phyloP scores from a whole-genome alignment of 768 basidiomycete genomes.

The Suillus variegatus region DNA sequence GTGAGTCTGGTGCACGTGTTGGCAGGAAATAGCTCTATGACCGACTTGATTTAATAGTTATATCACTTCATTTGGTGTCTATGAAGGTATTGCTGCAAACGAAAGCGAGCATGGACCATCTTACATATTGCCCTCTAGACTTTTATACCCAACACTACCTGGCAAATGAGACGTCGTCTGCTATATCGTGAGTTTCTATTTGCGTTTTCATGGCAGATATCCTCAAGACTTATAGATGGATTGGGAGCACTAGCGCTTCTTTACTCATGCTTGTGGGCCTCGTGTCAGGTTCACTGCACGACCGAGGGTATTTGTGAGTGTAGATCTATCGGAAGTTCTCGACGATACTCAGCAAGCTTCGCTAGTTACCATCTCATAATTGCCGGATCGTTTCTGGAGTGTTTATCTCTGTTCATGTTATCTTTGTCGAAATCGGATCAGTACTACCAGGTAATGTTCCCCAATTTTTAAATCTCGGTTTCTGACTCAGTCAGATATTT shows the following conservation, averaged over 20 bases:
- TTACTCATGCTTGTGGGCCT: background rate
- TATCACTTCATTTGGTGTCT: background rate
- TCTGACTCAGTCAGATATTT: constrained; percentile 32
- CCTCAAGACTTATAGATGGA: background rate
- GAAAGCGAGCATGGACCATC: background rate
- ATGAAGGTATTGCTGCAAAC: background rate
- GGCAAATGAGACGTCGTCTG: background rate
- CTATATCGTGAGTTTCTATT: constrained; percentile 2
- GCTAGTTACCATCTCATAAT: constrained; percentile 16
- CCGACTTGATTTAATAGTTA: background rate
- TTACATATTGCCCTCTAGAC: background rate
- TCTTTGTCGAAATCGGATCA: constrained; percentile 35
- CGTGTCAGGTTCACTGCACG: background rate
- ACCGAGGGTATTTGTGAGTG: background rate
- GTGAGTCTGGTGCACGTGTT: background rate
- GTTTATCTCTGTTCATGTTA: constrained; percentile 38
- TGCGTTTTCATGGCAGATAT: background rate
- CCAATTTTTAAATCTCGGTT: background rate
- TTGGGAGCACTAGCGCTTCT: background rate
- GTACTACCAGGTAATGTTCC: constrained; percentile 33
- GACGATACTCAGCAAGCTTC: background rate
- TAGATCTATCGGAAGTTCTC: background rate
- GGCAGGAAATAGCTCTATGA: background rate
- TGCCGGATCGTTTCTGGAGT: constrained; percentile 26
- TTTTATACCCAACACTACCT: background rate